phyloP scores from a whole-genome alignment of 148 eudicot genomes.

The Rhododendron molle region DNA sequence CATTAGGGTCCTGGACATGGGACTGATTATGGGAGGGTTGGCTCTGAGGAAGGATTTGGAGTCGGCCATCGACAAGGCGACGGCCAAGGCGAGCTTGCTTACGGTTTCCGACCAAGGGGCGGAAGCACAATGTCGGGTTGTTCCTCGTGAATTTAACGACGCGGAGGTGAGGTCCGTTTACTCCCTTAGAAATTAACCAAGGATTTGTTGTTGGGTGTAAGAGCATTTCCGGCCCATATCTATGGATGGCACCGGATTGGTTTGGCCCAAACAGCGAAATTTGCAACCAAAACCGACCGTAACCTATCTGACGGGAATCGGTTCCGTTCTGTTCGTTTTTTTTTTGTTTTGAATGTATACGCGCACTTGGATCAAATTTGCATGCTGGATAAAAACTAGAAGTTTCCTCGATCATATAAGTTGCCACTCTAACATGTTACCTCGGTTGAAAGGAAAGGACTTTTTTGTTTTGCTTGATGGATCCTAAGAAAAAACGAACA shows the following conservation, averaged over 20 bases:
- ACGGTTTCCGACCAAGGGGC: constrained; percentile 14
- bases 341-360: background rate
- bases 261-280: too few species aligned
- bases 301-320: background rate
- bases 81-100: constrained; percentile 15
- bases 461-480: background rate
- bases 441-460: background rate
- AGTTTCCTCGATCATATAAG: background rate
- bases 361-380: background rate
- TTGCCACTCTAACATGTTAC: background rate
- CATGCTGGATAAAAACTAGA: background rate
- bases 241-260: too few species aligned
- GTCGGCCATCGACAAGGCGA: constrained; percentile 32
- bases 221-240: background rate
- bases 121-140: constrained; percentile 8
- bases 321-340: background rate
- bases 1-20: constrained; percentile 68
- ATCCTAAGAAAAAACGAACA: background rate
- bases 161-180: constrained; percentile 74
- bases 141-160: constrained; percentile 28
- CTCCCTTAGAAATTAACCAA: background rate
- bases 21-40: constrained; percentile 88
- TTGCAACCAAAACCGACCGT: too few species aligned
- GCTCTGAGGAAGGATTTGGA: constrained; percentile 53
- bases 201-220: background rate